Evolutionary conservation across 164 flowering plant genomes (phyloP).

Genomic region (Umbellularia californica): DNA sequence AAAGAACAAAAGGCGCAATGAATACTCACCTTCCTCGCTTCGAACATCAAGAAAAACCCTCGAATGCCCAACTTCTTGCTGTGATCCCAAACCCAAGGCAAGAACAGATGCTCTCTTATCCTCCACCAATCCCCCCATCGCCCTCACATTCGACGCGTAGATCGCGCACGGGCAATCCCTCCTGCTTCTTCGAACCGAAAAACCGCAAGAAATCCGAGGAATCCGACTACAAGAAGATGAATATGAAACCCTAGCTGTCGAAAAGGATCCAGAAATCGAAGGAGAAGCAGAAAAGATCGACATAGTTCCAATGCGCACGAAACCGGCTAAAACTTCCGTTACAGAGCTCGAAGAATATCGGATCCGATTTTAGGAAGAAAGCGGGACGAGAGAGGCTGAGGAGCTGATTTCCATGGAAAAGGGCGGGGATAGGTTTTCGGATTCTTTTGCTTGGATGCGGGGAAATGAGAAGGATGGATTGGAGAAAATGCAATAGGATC

Average conservation of each 20-base stretch:
- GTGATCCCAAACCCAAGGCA: slow-evolving; percentile 8
- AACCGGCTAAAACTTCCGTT: neutral
- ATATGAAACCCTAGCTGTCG: slow-evolving; percentile 19
- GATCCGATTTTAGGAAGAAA: neutral
- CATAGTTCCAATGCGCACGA: slow-evolving; percentile 6
- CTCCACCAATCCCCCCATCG: slow-evolving; percentile 36
- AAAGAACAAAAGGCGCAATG: neutral
- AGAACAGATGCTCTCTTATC: slow-evolving; percentile 16
- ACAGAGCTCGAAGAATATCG: neutral
- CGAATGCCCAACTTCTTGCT: slow-evolving; percentile 17
- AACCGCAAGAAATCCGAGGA: neutral
- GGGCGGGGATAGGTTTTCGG: neutral
- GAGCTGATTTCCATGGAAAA: neutral
- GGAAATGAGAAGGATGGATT: neutral
- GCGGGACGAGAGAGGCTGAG: neutral
- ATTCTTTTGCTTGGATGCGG: neutral
- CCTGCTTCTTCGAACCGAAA: slow-evolving; percentile 4
- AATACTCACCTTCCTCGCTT: slow-evolving; percentile 36
- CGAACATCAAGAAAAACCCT: slow-evolving; percentile 39
- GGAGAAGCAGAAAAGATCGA: slow-evolving; percentile 19
- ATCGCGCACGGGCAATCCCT: slow-evolving; percentile 8
- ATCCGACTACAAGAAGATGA: neutral
- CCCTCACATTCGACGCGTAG: slow-evolving; percentile 15
- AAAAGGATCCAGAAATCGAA: slow-evolving; percentile 10
- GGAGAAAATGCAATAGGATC: neutral